Base-by-base conservation (phyloP, 2,329 filamentous ascomycete genomes). In the Lecanoromycetidae sp. region DNA sequence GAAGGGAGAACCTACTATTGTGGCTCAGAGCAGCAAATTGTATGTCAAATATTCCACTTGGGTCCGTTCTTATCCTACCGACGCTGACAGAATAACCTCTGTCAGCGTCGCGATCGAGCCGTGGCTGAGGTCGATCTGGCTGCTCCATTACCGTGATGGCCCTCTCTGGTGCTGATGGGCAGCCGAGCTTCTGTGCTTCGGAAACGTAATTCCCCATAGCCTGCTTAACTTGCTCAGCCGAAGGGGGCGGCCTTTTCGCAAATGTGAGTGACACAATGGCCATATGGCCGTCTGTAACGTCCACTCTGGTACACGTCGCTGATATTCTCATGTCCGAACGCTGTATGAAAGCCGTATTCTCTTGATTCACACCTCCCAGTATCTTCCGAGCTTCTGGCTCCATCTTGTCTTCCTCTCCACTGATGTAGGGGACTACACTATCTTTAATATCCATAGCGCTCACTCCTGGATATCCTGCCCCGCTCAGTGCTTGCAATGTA, bases 381-480 rank as follows among this genome's bases (percentile, higher is more conserved):
- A 96, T 96, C 76, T 96, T 96, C 58, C 85, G 83, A 2, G 91
- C 88, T 67, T 96, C 91, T 3, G 83, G 84, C 71, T 94, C 86
- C 25, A 96, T 77, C 72, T 96, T 96, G 66, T 94, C 88, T 66
- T 96, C 91, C 68, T 96, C 91, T 49, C 88, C 88, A 1, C 76
- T 75, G 62, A 96, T 98, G 66, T 79, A 95, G 7, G 91, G 91
- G 36, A 98, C 86, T 2, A 96, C 83, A 61, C 96, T 96, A 69
- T 96, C 91, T 52, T 96, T 70, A 52, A 96, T 83, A 66, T 96
- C 91, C 87, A 96, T 94, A 66, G 78, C 85, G 62, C 83, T 82
- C 32, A 96, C 85, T 54, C 86, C 86, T 3, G 86, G 85, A 68
- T 91, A 93, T 25, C 90, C 91, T 5, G 87, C 90, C 49, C 91